Percentiles rank a stretch among this genome's conserved stretches.
These are phyloP conservation scores for Rosellinia necatrix DNA, from an alignment of 2,329 filamentous ascomycete genomes.

Conservation along the genomic window DNA sequence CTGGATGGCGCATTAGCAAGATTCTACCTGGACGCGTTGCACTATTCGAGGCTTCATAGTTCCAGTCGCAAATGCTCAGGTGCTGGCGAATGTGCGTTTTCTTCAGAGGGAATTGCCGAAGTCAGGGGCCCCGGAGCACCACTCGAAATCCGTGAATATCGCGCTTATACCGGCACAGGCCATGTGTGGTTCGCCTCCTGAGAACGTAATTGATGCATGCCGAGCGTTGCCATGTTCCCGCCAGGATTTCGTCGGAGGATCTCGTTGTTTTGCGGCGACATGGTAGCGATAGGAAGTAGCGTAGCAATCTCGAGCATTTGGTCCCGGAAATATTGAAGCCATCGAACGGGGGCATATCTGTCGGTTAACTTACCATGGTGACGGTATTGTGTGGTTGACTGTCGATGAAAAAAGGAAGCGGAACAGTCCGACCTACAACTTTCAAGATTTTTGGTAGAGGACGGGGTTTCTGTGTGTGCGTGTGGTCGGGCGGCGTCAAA, in stretches of 20 bases:
- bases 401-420: conserved; percentile 29
- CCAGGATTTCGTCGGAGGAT: not conserved
- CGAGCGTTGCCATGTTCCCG: not conserved
- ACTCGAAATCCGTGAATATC: not conserved
- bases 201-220: not conserved
- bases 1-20: conserved; percentile 35
- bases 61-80: conserved; percentile 28
- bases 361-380: conserved; percentile 30
- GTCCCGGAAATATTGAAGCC: conserved; percentile 16
- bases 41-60: conserved; percentile 9
- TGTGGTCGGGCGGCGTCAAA: conserved; percentile 21
- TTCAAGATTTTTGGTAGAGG: conserved; percentile 31
- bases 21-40: not conserved
- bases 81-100: not conserved
- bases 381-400: conserved; percentile 29
- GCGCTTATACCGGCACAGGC: not conserved
- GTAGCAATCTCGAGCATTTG: conserved; percentile 27
- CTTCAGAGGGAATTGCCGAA: not conserved
- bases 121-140: not conserved
- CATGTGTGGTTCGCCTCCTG: not conserved
- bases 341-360: conserved; percentile 6
- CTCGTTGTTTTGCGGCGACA: conserved; percentile 9
- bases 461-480: conserved; percentile 29
- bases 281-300: not conserved
- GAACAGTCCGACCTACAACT: conserved; percentile 26